Conservation (phyloP, 768 basidiomycete species). For the Kwoniella sp. region DNA sequence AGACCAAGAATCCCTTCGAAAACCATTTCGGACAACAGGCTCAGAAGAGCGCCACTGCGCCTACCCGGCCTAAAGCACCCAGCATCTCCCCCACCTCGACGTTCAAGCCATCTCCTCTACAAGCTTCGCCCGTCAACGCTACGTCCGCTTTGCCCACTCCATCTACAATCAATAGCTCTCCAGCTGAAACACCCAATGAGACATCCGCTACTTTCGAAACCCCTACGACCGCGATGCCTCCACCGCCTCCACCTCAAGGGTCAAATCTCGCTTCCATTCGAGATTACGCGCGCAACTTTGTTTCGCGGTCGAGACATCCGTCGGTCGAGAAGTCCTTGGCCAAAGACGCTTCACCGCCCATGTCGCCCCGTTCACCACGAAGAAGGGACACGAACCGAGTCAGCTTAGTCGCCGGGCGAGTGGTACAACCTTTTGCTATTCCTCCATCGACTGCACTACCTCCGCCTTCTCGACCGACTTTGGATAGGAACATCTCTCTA, state of each 20-base stretch:
- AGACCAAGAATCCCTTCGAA: constrained; percentile 17
- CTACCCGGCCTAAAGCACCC: constrained; percentile 9
- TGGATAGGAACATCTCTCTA: constrained; percentile 37
- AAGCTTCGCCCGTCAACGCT: constrained; percentile 36
- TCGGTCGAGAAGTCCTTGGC: constrained; percentile 15
- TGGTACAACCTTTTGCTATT: constrained; percentile 51
- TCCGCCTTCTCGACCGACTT: constrained; percentile 25
- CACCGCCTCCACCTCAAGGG: constrained; percentile 13
- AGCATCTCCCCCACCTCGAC: constrained; percentile 29
- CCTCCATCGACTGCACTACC: constrained; percentile 49
- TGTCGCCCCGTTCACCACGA: constrained; percentile 42
- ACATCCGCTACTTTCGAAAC: not conserved
- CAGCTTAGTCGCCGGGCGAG: constrained; percentile 50
- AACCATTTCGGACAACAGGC: constrained; percentile 10
- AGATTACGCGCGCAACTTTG: constrained; percentile 37
- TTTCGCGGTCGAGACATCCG: constrained; percentile 26
- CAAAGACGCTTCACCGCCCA: constrained; percentile 30
- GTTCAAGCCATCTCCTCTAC: constrained; percentile 41
- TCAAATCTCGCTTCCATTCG: constrained; percentile 38
- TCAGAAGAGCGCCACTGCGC: constrained; percentile 20
- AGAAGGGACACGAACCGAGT: constrained; percentile 43
- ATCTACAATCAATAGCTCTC: constrained; percentile 15
- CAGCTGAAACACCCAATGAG: constrained; percentile 21
- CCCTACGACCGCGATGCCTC: not conserved
- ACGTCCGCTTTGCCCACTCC: constrained; percentile 14